Percentiles rank a stretch among this genome's conserved stretches.
Conservation (phyloP, 306 rosid genomes). For the Neltuma alba region DNA sequence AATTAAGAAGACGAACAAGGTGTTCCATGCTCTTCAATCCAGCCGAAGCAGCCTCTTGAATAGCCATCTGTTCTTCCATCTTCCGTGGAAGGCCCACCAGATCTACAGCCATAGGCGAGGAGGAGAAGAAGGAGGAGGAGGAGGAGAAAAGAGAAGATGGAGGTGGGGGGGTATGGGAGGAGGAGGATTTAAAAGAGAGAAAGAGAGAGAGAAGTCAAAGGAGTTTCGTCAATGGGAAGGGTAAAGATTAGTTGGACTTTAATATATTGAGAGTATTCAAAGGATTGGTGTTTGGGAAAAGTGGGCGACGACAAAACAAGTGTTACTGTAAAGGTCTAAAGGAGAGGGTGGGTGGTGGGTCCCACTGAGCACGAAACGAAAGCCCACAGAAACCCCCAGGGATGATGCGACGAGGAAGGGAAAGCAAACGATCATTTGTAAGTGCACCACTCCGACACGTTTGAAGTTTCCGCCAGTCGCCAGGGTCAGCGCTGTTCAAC, state of each 20-base stretch:
- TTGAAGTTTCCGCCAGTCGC: not conserved
- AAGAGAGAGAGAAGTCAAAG: constrained; percentile 52
- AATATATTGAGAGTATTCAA: no score
- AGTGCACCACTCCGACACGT: not conserved
- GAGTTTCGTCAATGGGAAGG: constrained; percentile 45
- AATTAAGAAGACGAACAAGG: constrained; percentile 52
- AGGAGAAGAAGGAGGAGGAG: not conserved
- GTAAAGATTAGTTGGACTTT: constrained; percentile 52
- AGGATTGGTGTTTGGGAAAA: constrained; percentile 13
- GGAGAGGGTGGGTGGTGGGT: constrained; percentile 43
- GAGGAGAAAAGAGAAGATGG: not conserved
- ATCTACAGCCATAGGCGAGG: constrained; percentile 54
- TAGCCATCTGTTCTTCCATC: constrained; percentile 55
- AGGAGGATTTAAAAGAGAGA: constrained; percentile 45
- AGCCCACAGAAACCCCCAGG: not conserved
- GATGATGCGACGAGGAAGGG: not conserved
- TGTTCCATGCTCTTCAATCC: constrained; percentile 78
- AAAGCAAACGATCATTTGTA: not conserved
- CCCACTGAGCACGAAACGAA: constrained; percentile 14
- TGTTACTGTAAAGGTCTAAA: constrained; percentile 45
- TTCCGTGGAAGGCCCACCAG: constrained; percentile 29
- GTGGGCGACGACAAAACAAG: constrained; percentile 35
- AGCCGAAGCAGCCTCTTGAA: constrained; percentile 72
- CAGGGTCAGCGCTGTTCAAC: constrained; percentile 1
- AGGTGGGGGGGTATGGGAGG: not conserved